A percentile compares a stretch with the other conserved stretches of the same genome.
Evolutionary conservation across 2,329 filamentous ascomycete species (phyloP).

Genomic region (Fusarium ramigenum): DNA sequence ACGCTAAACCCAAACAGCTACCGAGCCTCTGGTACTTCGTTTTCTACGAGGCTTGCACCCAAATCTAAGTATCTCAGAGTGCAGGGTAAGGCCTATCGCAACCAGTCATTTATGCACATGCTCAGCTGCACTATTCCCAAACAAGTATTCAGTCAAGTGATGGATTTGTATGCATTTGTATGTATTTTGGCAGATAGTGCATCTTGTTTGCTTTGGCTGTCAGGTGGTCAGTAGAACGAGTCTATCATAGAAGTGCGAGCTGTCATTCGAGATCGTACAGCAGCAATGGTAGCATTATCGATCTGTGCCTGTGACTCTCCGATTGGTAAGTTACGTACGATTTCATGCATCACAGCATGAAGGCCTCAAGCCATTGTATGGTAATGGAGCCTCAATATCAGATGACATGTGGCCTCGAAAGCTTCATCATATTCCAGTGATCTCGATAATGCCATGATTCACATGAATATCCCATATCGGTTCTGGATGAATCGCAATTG

Average conservation of each 20-base stretch:
- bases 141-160: conserved; percentile 28
- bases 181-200: not conserved
- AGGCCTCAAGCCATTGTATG: conserved; percentile 22
- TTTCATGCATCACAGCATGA: conserved; percentile 35
- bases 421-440: not conserved
- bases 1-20: conserved; percentile 42
- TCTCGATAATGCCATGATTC: not conserved
- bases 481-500: not conserved
- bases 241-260: conserved; percentile 15
- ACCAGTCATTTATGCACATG: conserved; percentile 42
- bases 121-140: conserved; percentile 24
- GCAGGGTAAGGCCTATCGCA: conserved; percentile 25
- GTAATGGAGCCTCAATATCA: not conserved
- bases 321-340: conserved; percentile 23
- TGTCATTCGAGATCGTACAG: conserved; percentile 21
- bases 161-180: not conserved
- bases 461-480: not conserved
- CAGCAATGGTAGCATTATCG: conserved; percentile 27
- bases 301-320: conserved; percentile 11
- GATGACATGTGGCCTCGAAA: conserved; percentile 7
- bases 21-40: conserved; percentile 26
- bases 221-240: not conserved
- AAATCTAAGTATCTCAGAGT: conserved; percentile 2
- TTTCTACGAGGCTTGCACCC: not conserved
- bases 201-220: not conserved